Base-by-base conservation (phyloP, 306 rosid genomes). In the Sesbania bispinosa region DNA sequence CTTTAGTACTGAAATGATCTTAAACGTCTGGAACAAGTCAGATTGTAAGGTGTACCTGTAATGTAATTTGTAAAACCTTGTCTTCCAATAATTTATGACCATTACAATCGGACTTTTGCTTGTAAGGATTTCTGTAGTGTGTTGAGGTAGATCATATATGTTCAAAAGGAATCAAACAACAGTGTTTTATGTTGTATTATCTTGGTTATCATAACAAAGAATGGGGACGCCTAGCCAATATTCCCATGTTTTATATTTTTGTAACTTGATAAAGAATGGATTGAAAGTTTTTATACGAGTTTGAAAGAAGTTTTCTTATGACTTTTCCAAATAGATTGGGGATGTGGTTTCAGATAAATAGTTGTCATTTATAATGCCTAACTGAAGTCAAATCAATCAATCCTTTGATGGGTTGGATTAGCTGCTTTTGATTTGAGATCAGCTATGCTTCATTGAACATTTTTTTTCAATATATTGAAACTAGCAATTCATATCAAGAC, bases 381-480 rank as follows among this genome's bases (percentile, higher is more conserved):
- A 71, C 72, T 48, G 57, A 65, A 14, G 50, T 48, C 30, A 16
- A 62, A 62, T 48, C 43, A 60, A 47, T 35, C 30, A 33, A 32
- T 35, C 3, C 45, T 77, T 66, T 78, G 75, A 70, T 79, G 88
- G 98, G 98, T 93, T 69, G 97, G 98, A 68, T 80, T 93, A 74
- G 98, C 97, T 73, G 98, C 98, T 41, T 87, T 93, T 69, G 97
- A 93, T 84, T 82, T 93, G 54, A 87, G 98, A 72, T 87, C 91
- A 18, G 98, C 98, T 75, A n/a, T n/a, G n/a, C n/a, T n/a, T 77
- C 96, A 3, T 65, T 90, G 69, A 97, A 93, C 75, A n/a, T n/a
- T n/a, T 97, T 93, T 58, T 93, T 97, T 70, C 97, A 93, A 69
- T 93, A 90, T 61, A 93, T 93, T 59, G 98, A 93, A 76, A 93